Evolutionary conservation across 768 basidiomycete species (phyloP), one percentile per base, ranked within the genome.

Genomic region (Rhodotorula taiwanensis): DNA sequence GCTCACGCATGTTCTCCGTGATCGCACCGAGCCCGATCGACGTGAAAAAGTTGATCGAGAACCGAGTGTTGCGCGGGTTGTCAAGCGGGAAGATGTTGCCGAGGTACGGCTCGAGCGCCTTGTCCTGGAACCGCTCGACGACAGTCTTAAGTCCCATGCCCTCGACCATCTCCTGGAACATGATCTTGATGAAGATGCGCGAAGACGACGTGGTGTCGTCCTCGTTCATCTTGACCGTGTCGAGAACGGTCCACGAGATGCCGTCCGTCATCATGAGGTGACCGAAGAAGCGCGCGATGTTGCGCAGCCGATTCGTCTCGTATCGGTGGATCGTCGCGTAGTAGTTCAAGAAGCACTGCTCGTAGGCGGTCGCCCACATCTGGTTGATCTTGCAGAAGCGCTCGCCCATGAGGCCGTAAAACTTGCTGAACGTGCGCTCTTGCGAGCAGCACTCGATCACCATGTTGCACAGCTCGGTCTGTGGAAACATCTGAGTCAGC

Each of bases 381-480:
- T 90, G 87, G 77, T 95, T 94, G 73, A 98, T 82, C 77, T 95
- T 93, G 79, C 88, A 86, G 79, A 99, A 92, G 27, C 95, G 87
- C 76, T 99, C 95, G 58, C 91, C 91, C 66, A 95, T 81, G 27
- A 98, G 84, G 18, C 95, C 95, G 73, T 93, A 99, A 80, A 95
- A 98, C n/a, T 82, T 88, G 4, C 89, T 90, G 76, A 97, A 99
- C 1, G 94, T 92, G 20, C 95, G 87, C 76, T 98, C 95, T 79
- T 99, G 95, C 3, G 95, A 98, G 76, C 95, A 98, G 87, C 95
- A 99, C 73, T 98, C 94, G 76, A 99, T 88, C 66, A 99, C 83
- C 95, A 99, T 99, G 80, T 98, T 97, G 75, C 89, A 84, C 61
- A 99, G 77, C 75, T 97, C 94, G 71, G 90, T 87, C 90, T 95